Percentiles rank a stretch among this genome's conserved stretches.
Conservation (phyloP, 371 early-diverging fungal species). For the Actinomortierella ambigua region DNA sequence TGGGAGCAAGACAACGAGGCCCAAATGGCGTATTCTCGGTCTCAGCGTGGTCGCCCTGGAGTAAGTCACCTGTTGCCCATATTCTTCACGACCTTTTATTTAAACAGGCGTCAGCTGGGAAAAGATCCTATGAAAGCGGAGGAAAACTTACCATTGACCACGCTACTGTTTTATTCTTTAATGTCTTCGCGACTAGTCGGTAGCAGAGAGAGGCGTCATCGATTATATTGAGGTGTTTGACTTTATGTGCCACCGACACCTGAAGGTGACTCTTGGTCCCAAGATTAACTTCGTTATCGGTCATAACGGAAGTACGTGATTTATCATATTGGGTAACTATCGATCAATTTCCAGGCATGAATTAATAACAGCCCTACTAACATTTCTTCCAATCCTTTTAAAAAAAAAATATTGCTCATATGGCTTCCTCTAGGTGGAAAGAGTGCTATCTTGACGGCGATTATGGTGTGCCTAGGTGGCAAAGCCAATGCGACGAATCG, state of each 20-base stretch:
- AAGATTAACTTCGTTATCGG: constrained; percentile 96
- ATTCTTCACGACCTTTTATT: too few relatives aligned
- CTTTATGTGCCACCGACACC: constrained; percentile 93
- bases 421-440: constrained; percentile 74
- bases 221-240: constrained; percentile 83
- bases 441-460: constrained; percentile 92
- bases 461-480: constrained; percentile 91
- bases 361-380: background rate
- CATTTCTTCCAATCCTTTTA: background rate
- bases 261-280: constrained; percentile 80
- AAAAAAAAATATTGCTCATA: background rate
- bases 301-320: constrained; percentile 85
- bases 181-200: constrained; percentile 23
- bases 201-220: constrained; percentile 74
- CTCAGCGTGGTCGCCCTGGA: too few relatives aligned
- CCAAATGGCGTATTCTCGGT: too few relatives aligned
- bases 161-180: background rate
- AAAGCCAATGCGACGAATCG: constrained; percentile 89
- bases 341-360: too few relatives aligned
- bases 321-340: too few relatives aligned
- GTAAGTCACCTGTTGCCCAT: too few relatives aligned
- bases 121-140: too few relatives aligned
- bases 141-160: background rate
- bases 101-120: too few relatives aligned
- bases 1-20: too few relatives aligned